Evolutionary conservation across 108 stramenopile genomes (phyloP).

Genomic region (Skeletonema grethae): DNA sequence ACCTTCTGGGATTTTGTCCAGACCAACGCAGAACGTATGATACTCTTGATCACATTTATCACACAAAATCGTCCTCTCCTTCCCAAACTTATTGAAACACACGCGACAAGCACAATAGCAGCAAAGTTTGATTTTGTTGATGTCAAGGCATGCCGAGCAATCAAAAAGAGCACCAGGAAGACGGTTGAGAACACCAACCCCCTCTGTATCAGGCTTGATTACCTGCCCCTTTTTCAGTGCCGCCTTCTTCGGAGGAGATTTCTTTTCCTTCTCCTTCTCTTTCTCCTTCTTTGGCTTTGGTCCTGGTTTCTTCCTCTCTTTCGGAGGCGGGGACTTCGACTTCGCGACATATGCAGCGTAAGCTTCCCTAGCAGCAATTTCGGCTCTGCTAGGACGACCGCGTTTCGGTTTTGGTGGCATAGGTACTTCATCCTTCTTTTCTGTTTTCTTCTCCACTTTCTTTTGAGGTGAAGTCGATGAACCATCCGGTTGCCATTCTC

Average conservation of each 20-base stretch:
- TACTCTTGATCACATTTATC: conserved; percentile 53
- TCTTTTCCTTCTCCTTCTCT: conserved; percentile 13
- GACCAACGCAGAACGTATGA: conserved; percentile 46
- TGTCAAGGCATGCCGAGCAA: conserved; percentile 65
- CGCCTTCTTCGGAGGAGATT: neutral
- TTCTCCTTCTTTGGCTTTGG: conserved; percentile 12
- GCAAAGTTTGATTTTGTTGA: conserved; percentile 66
- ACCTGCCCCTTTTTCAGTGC: conserved; percentile 20
- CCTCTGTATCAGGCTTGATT: conserved; percentile 18
- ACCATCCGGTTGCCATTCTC: conserved; percentile 20
- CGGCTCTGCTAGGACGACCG: conserved; percentile 1
- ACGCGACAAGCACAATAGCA: conserved; percentile 84
- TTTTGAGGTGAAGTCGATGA: neutral
- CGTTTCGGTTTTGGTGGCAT: conserved; percentile 1
- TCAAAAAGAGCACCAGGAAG: conserved; percentile 45
- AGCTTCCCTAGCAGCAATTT: neutral
- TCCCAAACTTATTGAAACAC: conserved; percentile 85
- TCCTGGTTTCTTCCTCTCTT: conserved; percentile 25
- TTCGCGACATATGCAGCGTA: neutral
- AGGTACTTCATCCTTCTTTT: conserved; percentile 13
- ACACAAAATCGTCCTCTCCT: conserved; percentile 49
- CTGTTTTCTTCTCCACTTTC: conserved; percentile 3
- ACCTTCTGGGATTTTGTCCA: conserved; percentile 35
- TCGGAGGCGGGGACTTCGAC: conserved; percentile 11
- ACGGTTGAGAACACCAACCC: conserved; percentile 44